Base-by-base conservation (phyloP, 1,139 yeast species). In the Arxiozyma bovina region DNA sequence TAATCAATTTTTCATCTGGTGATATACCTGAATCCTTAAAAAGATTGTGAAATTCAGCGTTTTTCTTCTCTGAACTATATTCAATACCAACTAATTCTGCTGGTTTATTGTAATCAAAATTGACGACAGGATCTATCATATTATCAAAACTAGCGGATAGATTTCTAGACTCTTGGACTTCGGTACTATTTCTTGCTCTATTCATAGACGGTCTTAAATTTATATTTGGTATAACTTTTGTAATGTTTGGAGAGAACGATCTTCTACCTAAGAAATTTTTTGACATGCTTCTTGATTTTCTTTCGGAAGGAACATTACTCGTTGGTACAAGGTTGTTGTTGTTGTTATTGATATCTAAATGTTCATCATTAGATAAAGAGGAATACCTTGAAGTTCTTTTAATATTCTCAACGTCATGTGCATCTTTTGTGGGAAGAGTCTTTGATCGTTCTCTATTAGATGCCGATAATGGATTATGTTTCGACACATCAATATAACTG, bases 41-140 rank as follows among this genome's bases (percentile, higher is more conserved):
- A 5, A 77, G 65, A 47, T 73, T 75, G 64, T 85, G 91, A 64
- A 85, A 85, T 43, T 84, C 87, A 34, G 73, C 71, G 61, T 84
- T 83, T 56, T 82, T 73, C 63, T 81, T 82, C 4, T 67, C 70
- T 43, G 61, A 63, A 0, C 74, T 70, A 57, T 63, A 69, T 41
- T 68, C 63, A 8, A 70, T 57, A 48, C 67, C 68, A 48, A 62
- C 63, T 30, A 70, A 54, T 46, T 65, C 67, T 42, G 55, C 45
- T 17, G 59, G 53, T 23, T 53, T 53, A 17, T 53, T 55, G 23
- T 54, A 52, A 21, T 59, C 62, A 23, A 56, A 50, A 46, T 63
- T 60, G 34, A 57, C 54, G 0, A 59, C 52, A 5, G 61, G 59
- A 22, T 58, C 58, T n/a, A 22, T 44, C 43, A 45, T 27, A n/a